Evolutionary conservation across 495 filamentous ascomycete species (phyloP), one percentile per base, ranked within the genome.

Genomic region (Penicillium arizonense): DNA sequence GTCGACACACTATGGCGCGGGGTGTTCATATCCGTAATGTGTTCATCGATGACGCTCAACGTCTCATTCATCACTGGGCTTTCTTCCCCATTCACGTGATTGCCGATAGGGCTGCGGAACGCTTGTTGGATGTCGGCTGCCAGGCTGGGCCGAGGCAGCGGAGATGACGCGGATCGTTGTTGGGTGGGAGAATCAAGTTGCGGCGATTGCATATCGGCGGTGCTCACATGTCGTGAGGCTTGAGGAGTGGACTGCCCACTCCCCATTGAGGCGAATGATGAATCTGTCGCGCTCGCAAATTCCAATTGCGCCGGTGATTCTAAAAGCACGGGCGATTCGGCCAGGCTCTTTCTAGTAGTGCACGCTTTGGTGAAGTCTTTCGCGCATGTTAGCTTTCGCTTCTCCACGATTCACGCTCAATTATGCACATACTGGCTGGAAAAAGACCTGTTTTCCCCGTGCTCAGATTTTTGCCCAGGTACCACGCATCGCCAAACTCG

Each of bases 401-500:
- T 32, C 39, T 24, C 39, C 39, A 32, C 28, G 6, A 30, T 30
- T 30, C 28, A 30, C 28, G 28, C 28, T 9, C 28, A 7, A 6
- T 18, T 5, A 30, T 30, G 28, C 50, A 62, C 81, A 53, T 74
- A 95, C 91, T 88, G 79, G 91, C 90, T 13, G 92, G 92, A 67
- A 97, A 96, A 30, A 97, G 81, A 39, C 92, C 92, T 41, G 80
- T 93, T 55, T 83, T 83, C 32, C 81, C 84, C 61, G 86, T 91
- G 43, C 79, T 73, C 56, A 87, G 53, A 68, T 96, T 89, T 64
- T 86, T 85, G 24, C 96, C 95, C 57, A 96, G 71, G 73, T 89
- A 99, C 95, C 95, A 99, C 47, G 94, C 95, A 75, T 99, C 95
- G 44, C 89, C 89, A 70, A 97, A 99, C 59, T 96, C 95, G 67